Base-by-base conservation (phyloP, 768 basidiomycete genomes). In the Scleroderma bovista region DNA sequence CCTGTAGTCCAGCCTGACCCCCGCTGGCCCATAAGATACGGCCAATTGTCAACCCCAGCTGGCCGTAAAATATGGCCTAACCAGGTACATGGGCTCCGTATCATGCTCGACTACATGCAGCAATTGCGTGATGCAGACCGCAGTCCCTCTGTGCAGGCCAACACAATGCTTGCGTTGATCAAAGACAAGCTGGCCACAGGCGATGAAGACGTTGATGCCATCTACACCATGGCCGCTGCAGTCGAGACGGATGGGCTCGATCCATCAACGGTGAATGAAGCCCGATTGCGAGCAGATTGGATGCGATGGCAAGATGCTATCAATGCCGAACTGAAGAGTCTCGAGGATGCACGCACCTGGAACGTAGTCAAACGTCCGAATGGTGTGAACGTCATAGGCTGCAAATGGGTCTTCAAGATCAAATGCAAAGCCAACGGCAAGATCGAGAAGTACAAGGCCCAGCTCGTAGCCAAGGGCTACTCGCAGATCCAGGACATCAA, bases 391-490 rank as follows among this genome's bases (percentile, higher is more conserved):
- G 39, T 68, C 22, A 57, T 76, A 22, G 57, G 63, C 1, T 59
- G 56, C 10, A 60, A 65, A 16, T 76, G 72, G 71, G 72, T 77
- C 13, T 77, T 67, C 38, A 47, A 24, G 29, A 22, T 17, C 13
- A 47, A 26, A 45, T 32, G 13, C 26, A 45, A 20, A 23, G 40
- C 34, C 20, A 32, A 55, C 6, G 74, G 72, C 17, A 46, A 54
- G 0, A 56, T 73, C 23, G 46, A 48, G 0, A 46, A 57, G 1
- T 64, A 67, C 60, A 75, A 76, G 56, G 72, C 67, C 4, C 53
- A 69, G 1, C 58, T 76, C 6, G 73, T 75, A 7, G 70, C 69
- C 0, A 59, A 71, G 50, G 69, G 75, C 1, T 68, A 40, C 38
- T 40, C 20, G 3, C 38, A 40, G 17, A 16, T 40, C 38, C 38